Evolutionary conservation across 352 stramenopile species (phyloP).

Genomic region (Phytophthora citricola): DNA sequence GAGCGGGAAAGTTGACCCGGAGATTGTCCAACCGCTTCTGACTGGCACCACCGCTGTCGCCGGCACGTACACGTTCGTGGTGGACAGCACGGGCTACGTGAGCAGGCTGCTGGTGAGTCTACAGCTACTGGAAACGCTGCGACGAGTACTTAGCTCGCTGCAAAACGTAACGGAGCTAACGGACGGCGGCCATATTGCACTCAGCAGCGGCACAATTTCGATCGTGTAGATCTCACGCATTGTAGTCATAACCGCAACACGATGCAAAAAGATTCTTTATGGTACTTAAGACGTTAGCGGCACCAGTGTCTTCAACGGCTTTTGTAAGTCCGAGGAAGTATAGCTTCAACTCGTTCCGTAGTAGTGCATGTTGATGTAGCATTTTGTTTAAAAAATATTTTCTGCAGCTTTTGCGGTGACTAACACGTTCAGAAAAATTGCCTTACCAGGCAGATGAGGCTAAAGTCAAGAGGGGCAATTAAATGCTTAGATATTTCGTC

Average conservation of each 20-base stretch:
- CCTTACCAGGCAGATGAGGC: not conserved
- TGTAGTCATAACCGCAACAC: not conserved
- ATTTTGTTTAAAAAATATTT: no score
- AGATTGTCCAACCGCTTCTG: slow-evolving; percentile 28
- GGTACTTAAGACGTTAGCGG: no score
- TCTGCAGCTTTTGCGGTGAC: no score
- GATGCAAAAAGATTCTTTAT: not conserved
- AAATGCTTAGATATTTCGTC: slow-evolving; percentile 1
- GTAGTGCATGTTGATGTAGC: no score
- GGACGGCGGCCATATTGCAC: slow-evolving; percentile 20
- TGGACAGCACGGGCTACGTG: slow-evolving; percentile 36
- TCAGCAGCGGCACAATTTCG: slow-evolving; percentile 37
- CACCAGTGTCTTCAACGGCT: no score
- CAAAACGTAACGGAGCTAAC: slow-evolving; percentile 28
- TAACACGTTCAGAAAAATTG: no score
- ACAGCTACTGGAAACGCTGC: slow-evolving; percentile 43
- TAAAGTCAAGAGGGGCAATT: slow-evolving; percentile 7
- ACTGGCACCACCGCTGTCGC: slow-evolving; percentile 27
- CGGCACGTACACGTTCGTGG: slow-evolving; percentile 36
- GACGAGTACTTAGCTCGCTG: slow-evolving; percentile 32
- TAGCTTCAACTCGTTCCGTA: no score
- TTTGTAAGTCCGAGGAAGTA: no score
- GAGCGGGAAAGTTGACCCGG: slow-evolving; percentile 15
- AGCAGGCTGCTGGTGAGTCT: slow-evolving; percentile 31
- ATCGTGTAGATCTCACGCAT: not conserved